A percentile compares a stretch with the other conserved stretches of the same genome.
These are phyloP conservation scores for Panicum hallii DNA, from an alignment of 202 grass and related monocot genomes.

Conservation along the genomic window DNA sequence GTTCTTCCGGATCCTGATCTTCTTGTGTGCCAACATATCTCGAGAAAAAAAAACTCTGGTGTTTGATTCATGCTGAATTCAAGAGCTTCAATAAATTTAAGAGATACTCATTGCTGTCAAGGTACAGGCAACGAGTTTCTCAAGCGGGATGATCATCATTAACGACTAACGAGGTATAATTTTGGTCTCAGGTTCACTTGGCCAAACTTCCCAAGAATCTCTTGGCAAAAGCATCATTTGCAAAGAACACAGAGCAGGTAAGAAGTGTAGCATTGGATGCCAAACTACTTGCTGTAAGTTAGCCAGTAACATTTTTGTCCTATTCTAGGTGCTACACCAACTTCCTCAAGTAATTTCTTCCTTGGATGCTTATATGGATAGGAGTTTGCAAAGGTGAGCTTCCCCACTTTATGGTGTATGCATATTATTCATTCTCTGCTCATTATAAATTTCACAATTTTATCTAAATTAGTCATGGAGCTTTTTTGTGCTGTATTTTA, in stretches of 20 bases:
- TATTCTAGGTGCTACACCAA: slow-evolving; percentile 64
- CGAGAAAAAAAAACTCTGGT: background rate
- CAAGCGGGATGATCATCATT: background rate
- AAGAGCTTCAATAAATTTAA: slow-evolving; percentile 22
- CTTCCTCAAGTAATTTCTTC: slow-evolving; percentile 85
- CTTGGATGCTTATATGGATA: slow-evolving; percentile 88
- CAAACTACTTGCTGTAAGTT: background rate
- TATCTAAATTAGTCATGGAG: background rate
- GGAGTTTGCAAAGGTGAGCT: slow-evolving; percentile 77
- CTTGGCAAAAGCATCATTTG: slow-evolving; percentile 71
- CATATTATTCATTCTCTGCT: slow-evolving; percentile 25
- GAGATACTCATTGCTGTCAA: background rate
- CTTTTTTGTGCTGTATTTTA: slow-evolving; percentile 19
- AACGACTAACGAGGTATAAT: background rate
- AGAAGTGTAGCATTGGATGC: slow-evolving; percentile 26
- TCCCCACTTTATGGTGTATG: slow-evolving; percentile 18
- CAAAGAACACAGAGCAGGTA: slow-evolving; percentile 87
- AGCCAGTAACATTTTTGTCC: slow-evolving; percentile 16
- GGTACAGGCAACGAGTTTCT: background rate
- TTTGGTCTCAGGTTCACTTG: slow-evolving; percentile 57
- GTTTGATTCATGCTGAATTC: background rate
- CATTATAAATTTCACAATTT: slow-evolving; percentile 8
- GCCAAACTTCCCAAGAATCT: slow-evolving; percentile 87
- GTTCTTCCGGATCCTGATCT: background rate
- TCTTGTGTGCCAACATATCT: background rate